Conservation (phyloP, 495 filamentous ascomycete genomes). For the Neurospora sp. region DNA sequence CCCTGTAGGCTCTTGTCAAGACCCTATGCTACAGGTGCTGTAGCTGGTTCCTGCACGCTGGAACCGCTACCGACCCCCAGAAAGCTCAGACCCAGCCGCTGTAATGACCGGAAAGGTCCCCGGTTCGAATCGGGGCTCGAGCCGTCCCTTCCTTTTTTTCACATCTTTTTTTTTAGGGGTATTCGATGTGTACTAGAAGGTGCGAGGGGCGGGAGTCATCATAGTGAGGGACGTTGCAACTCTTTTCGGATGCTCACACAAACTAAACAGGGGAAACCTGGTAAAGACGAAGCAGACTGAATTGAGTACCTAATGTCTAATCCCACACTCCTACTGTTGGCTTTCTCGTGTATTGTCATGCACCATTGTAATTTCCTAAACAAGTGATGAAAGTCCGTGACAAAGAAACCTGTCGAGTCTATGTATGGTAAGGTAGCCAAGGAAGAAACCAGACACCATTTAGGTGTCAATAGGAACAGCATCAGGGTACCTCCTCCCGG, state of each 20-base stretch:
- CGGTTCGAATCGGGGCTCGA: no score
- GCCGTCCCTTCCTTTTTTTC: no score
- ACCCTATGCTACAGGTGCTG: background rate
- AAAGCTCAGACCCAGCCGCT: background rate
- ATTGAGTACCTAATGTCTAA: background rate
- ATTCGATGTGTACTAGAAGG: background rate
- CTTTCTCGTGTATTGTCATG: background rate
- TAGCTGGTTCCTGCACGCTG: background rate
- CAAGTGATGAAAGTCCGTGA: background rate
- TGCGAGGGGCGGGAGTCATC: background rate
- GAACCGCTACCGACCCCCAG: background rate
- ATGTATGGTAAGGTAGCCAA: background rate
- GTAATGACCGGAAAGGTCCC: no score
- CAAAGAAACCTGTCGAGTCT: background rate
- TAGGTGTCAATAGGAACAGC: background rate
- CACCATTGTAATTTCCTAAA: background rate
- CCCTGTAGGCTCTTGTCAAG: background rate
- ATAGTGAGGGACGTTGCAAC: background rate
- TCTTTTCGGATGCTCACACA: background rate
- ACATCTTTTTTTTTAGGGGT: no score
- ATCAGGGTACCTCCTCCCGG: constrained; percentile 29
- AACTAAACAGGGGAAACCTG: background rate
- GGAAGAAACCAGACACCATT: background rate
- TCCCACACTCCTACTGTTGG: background rate
- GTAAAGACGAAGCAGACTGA: background rate